Percentiles rank a stretch among this genome's conserved stretches.
These are phyloP conservation scores for Thielaviopsis punctulata DNA, from an alignment of 2,329 filamentous ascomycete species.

Conservation along the genomic window DNA sequence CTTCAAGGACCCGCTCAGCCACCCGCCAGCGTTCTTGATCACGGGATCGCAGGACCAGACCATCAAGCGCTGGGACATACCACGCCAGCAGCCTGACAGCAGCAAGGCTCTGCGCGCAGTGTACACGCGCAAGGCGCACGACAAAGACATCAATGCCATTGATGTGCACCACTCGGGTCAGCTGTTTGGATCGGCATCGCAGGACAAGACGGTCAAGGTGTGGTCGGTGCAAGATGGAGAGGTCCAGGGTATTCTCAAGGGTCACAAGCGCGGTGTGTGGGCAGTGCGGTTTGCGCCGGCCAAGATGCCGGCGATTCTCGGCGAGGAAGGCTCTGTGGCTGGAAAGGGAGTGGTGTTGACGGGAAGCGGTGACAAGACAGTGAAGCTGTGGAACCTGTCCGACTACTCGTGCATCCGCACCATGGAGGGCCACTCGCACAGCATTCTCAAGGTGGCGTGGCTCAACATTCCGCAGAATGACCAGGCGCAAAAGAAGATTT, in stretches of 20 bases:
- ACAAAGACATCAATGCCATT: constrained; percentile 96
- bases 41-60: constrained; percentile 94
- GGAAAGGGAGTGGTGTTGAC: constrained; percentile 73
- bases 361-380: constrained; percentile 86
- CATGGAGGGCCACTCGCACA: constrained; percentile 92
- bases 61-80: constrained; percentile 82
- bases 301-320: constrained; percentile 55
- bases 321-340: constrained; percentile 53
- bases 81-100: constrained; percentile 30
- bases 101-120: constrained; percentile 41
- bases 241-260: constrained; percentile 74
- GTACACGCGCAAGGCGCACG: constrained; percentile 88
- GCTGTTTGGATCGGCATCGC: constrained; percentile 90
- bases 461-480: constrained; percentile 35
- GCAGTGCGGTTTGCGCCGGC: constrained; percentile 77
- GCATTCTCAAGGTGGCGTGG: constrained; percentile 86
- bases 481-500: constrained; percentile 39
- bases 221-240: constrained; percentile 86
- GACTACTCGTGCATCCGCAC: constrained; percentile 89
- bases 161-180: constrained; percentile 57
- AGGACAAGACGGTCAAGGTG: constrained; percentile 93
- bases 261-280: constrained; percentile 92
- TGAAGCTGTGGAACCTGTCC: constrained; percentile 84
- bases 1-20: constrained; percentile 52
- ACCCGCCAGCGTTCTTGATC: constrained; percentile 70